Conservation (phyloP, 2,329 filamentous ascomycete species). For the Paraphaeosphaeria minitans region DNA sequence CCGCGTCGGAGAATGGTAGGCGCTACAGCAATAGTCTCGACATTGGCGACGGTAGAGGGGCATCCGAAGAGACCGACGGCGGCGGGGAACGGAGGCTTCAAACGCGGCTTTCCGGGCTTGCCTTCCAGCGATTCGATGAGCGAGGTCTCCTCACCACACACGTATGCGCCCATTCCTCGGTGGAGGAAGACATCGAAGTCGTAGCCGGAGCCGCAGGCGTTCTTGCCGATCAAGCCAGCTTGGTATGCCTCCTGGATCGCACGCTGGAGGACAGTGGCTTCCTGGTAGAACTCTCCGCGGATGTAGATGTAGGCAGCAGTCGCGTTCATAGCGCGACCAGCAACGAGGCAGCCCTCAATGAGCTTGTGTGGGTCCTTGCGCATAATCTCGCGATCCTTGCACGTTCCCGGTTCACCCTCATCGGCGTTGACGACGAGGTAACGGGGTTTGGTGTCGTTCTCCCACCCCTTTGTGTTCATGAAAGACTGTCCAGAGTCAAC, state of each 20-base stretch:
- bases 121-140: constrained; percentile 98
- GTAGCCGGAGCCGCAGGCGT: constrained; percentile 94
- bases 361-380: constrained; percentile 99
- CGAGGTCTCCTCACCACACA: constrained; percentile 97
- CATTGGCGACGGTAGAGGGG: constrained; percentile 96
- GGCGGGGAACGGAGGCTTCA: constrained; percentile 98
- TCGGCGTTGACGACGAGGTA: constrained; percentile 99
- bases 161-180: constrained; percentile 95
- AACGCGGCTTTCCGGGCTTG: constrained; percentile 96
- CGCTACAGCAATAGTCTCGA: constrained; percentile 94
- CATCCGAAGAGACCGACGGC: constrained; percentile 97
- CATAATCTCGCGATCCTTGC: constrained; percentile 99
- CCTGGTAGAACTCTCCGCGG: constrained; percentile 95
- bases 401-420: constrained; percentile 97
- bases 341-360: constrained; percentile 93
- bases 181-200: constrained; percentile 98
- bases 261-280: constrained; percentile 88
- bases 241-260: constrained; percentile 98
- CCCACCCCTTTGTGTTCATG: constrained; percentile 99
- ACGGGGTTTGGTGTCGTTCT: constrained; percentile 93
- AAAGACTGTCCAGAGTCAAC: constrained; percentile 71
- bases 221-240: constrained; percentile 94
- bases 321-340: constrained; percentile 97
- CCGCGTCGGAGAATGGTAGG: constrained; percentile 95
- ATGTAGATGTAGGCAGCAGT: constrained; percentile 99